These are phyloP conservation scores for Kwoniella shivajii DNA, from an alignment of 1,284 basidiomycete species.

Conservation along the genomic window DNA sequence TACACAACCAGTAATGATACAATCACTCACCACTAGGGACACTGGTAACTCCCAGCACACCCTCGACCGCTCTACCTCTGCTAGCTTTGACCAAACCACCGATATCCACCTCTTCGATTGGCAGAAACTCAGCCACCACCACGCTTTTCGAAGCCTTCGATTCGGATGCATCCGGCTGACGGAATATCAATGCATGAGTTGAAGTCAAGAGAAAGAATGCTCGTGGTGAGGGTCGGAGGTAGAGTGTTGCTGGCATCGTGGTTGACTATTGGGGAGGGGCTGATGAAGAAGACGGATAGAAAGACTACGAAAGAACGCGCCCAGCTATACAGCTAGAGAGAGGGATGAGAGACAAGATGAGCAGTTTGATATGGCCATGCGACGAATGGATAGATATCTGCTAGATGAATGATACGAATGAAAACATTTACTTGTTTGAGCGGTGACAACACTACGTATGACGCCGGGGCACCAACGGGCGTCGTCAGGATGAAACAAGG, in stretches of 20 bases:
- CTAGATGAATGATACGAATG: too few relatives aligned
- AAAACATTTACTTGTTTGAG: too few relatives aligned
- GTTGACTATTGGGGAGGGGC: background rate
- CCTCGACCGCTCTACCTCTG: constrained; percentile 69
- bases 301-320: too few relatives aligned
- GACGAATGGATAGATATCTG: too few relatives aligned
- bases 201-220: constrained; percentile 49
- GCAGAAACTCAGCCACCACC: constrained; percentile 76
- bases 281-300: too few relatives aligned
- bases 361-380: too few relatives aligned
- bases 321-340: too few relatives aligned
- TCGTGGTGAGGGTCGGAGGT: constrained; percentile 49
- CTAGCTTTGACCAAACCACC: constrained; percentile 62
- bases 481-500: too few relatives aligned
- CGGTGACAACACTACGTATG: too few relatives aligned
- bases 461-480: too few relatives aligned
- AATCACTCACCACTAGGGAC: constrained; percentile 52
- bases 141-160: constrained; percentile 41
- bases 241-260: constrained; percentile 49
- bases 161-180: constrained; percentile 44
- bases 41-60: constrained; percentile 69
- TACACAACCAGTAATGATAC: background rate
- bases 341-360: too few relatives aligned
- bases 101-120: constrained; percentile 70
- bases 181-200: constrained; percentile 51